Conservation (phyloP, 306 rosid genomes). For the Dryas alaskensis region DNA sequence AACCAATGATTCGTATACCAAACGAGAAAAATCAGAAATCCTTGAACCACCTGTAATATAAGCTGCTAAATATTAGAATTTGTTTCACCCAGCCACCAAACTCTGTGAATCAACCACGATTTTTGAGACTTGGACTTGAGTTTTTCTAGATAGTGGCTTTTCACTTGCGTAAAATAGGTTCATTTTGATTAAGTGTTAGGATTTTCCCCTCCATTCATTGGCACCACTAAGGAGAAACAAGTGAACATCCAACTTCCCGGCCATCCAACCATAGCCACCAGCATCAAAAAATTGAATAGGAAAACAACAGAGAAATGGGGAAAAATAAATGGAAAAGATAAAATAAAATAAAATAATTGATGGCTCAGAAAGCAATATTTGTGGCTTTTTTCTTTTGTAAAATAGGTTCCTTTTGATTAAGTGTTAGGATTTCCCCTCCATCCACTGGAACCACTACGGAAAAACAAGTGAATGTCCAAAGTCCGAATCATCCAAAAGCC, state of each 20-base stretch:
- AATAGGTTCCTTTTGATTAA: not conserved
- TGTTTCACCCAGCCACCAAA: no score
- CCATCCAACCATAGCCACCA: not conserved
- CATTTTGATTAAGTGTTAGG: not conserved
- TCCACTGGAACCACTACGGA: conserved; percentile 2
- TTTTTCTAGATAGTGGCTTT: not conserved
- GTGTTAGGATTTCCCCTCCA: not conserved
- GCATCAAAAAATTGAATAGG: not conserved
- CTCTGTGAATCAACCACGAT: no score
- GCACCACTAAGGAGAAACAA: not conserved
- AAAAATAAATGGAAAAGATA: not conserved
- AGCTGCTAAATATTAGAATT: no score
- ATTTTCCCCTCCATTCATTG: not conserved
- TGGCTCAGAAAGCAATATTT: not conserved
- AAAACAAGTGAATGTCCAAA: not conserved
- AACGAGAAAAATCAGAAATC: no score
- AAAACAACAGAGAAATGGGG: not conserved
- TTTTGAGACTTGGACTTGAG: no score
- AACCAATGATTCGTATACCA: no score
- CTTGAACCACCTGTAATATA: no score
- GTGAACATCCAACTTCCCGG: not conserved
- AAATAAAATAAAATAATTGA: no score
- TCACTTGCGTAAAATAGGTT: not conserved
- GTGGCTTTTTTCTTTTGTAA: not conserved
- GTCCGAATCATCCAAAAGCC: not conserved